A percentile compares a stretch with the other conserved stretches of the same genome.
phyloP scores from a whole-genome alignment of 108 stramenopile genomes.

The Chaetoceros tenuissimus region DNA sequence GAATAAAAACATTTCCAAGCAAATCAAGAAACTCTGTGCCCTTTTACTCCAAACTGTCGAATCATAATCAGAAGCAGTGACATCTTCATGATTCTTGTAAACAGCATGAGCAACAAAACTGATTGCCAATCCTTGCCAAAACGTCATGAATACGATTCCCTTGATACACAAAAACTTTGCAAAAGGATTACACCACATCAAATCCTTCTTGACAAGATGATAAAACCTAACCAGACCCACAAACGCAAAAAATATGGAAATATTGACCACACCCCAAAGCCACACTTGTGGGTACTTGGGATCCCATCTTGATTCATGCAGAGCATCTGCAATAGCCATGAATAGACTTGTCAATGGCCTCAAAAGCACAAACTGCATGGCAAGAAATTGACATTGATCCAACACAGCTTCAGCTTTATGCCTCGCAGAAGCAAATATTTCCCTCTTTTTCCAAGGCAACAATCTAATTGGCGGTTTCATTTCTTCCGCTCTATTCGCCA shows the following conservation, averaged over 20 bases:
- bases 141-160: slow-evolving; percentile 94
- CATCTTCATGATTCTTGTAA: slow-evolving; percentile 60
- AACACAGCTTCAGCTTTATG: slow-evolving; percentile 77
- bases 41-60: slow-evolving; percentile 78
- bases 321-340: background rate
- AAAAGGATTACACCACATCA: slow-evolving; percentile 55
- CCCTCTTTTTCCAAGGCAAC: slow-evolving; percentile 3
- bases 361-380: slow-evolving; percentile 81
- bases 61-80: slow-evolving; percentile 73
- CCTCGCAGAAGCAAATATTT: background rate
- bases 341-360: slow-evolving; percentile 56
- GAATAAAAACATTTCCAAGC: slow-evolving; percentile 91
- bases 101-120: slow-evolving; percentile 66
- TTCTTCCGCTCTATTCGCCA: slow-evolving; percentile 47
- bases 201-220: slow-evolving; percentile 64
- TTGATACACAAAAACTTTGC: slow-evolving; percentile 65
- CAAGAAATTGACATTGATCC: slow-evolving; percentile 70
- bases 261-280: slow-evolving; percentile 62
- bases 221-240: slow-evolving; percentile 79
- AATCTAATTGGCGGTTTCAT: slow-evolving; percentile 39
- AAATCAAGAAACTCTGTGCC: slow-evolving; percentile 73
- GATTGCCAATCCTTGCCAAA: slow-evolving; percentile 91
- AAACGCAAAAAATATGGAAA: slow-evolving; percentile 80
- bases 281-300: slow-evolving; percentile 22
- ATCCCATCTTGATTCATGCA: background rate